These are phyloP conservation scores for Chalciporus chontae DNA, from an alignment of 768 basidiomycete genomes.

Conservation along the genomic window DNA sequence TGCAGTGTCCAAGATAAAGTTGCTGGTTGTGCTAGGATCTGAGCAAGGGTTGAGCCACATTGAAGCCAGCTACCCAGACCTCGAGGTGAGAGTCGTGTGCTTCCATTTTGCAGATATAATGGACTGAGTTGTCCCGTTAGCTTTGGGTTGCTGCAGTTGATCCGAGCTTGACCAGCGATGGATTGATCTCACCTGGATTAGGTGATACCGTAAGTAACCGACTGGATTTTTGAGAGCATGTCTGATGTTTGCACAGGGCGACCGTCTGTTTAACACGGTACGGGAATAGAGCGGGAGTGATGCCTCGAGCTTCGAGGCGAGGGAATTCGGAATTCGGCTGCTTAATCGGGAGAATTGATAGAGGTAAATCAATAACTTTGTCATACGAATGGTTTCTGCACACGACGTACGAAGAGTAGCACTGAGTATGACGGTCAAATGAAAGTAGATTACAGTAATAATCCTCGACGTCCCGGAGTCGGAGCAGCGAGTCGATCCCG, in stretches of 20 bases:
- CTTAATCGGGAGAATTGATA: not conserved
- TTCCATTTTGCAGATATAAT: not conserved
- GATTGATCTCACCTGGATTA: slow-evolving; percentile 84
- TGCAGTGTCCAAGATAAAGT: slow-evolving; percentile 67
- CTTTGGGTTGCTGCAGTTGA: slow-evolving; percentile 88
- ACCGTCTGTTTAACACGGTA: slow-evolving; percentile 80
- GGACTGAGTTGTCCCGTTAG: slow-evolving; percentile 37
- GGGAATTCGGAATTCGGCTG: not conserved
- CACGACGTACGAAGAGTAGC: not conserved
- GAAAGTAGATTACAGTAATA: no score
- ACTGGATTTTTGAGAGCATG: not conserved
- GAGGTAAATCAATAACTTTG: not conserved
- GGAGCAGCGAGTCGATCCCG: not conserved
- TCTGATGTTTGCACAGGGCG: slow-evolving; percentile 51
- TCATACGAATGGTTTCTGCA: not conserved
- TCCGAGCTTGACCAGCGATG: slow-evolving; percentile 62
- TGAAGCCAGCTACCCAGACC: slow-evolving; percentile 61
- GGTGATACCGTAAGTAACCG: slow-evolving; percentile 74
- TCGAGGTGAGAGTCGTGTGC: slow-evolving; percentile 55
- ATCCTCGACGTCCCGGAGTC: not conserved
- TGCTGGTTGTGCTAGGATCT: slow-evolving; percentile 80
- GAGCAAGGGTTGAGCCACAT: slow-evolving; percentile 69
- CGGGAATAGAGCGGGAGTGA: slow-evolving; percentile 28
- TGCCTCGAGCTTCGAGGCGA: no score
- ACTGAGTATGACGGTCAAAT: not conserved